Base-by-base conservation (phyloP, 768 basidiomycete genomes). In the Hygrophorus pudorinus region DNA sequence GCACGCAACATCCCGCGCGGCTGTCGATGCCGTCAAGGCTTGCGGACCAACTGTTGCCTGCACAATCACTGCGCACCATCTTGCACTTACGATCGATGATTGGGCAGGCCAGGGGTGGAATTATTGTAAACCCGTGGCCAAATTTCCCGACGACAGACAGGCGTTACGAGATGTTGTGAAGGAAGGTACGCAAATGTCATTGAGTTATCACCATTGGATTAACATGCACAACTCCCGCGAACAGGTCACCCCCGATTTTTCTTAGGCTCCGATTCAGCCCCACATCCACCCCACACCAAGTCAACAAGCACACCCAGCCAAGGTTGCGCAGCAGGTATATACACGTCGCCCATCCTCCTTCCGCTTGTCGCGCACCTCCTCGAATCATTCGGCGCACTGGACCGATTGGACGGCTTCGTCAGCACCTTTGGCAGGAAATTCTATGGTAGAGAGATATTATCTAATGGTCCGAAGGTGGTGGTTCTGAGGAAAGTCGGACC, bases 51-150 rank as follows among this genome's bases (percentile, higher is more conserved):
- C 82, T 14, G 92, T 99, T 33, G 94, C 81, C 14, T 98, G 96
- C 62, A 88, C 91, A 6, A 97, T 99, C 63, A 99, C 96, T 1
- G 86, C 93, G 1, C 96, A 99, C 63, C 96, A 99, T 60, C 78
- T 99, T 36, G 80, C 76, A 21, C 72, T 99, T 39, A 96, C 88
- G 5, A 89, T 97, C 3, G 94, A 99, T 62, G 87, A 92, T 53
- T 97, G 93, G 81, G 92, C 92, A 1, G 89, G 92, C 1, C 91
- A 98, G 61, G 78, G 88, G 2, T 91, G 86, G 76, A 78, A 94
- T 56, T 99, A 85, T 65, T 98, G 96, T 71, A 99, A 98, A 62
- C 96, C 96, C 0, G 85, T 99, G 16, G 92, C 96, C 10, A 99
- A 99, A 64, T 92, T 79, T 59, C 94, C 94, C 1, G 82, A 85